phyloP scores from a whole-genome alignment of 495 filamentous ascomycete species.

The Aspergillus conjunctus region DNA sequence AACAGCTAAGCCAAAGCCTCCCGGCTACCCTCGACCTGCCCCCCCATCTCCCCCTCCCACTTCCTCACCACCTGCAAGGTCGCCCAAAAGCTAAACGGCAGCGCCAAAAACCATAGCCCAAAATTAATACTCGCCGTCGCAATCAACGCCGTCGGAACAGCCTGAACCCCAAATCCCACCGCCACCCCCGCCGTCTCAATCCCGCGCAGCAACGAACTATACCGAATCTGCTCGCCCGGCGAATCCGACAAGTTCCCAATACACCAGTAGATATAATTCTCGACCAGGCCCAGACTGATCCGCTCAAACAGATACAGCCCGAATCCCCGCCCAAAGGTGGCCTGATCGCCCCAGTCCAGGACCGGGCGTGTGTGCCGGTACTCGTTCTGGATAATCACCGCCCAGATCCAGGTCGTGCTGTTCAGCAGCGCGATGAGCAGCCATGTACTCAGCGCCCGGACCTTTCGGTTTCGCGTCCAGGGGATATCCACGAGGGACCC shows the following conservation, averaged over 20 bases:
- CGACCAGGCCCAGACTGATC: slow-evolving; percentile 41
- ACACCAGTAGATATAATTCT: slow-evolving; percentile 52
- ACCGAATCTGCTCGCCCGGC: slow-evolving; percentile 45
- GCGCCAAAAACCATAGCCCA: slow-evolving; percentile 42
- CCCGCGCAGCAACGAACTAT: slow-evolving; percentile 43
- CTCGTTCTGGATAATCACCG: slow-evolving; percentile 31
- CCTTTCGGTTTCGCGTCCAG: slow-evolving; percentile 27
- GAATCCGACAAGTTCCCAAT: slow-evolving; percentile 47
- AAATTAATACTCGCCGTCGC: slow-evolving; percentile 46
- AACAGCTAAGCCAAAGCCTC: too few relatives aligned
- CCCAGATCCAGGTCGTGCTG: slow-evolving; percentile 33
- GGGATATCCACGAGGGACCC: slow-evolving; percentile 27
- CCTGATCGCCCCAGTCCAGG: slow-evolving; percentile 32
- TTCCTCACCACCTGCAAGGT: slow-evolving; percentile 42
- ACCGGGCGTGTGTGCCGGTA: slow-evolving; percentile 29
- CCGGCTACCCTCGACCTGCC: neutral
- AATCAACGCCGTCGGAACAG: slow-evolving; percentile 44
- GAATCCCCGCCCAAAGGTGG: slow-evolving; percentile 43
- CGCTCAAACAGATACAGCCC: slow-evolving; percentile 45
- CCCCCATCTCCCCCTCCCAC: slow-evolving; percentile 17
- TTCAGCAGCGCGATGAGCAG: slow-evolving; percentile 27
- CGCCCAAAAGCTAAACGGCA: slow-evolving; percentile 49
- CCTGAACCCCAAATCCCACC: slow-evolving; percentile 46
- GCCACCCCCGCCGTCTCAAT: slow-evolving; percentile 46
- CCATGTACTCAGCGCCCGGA: slow-evolving; percentile 25